Base-by-base conservation (phyloP, 2,329 filamentous ascomycete species). In the Fusarium sp. region DNA sequence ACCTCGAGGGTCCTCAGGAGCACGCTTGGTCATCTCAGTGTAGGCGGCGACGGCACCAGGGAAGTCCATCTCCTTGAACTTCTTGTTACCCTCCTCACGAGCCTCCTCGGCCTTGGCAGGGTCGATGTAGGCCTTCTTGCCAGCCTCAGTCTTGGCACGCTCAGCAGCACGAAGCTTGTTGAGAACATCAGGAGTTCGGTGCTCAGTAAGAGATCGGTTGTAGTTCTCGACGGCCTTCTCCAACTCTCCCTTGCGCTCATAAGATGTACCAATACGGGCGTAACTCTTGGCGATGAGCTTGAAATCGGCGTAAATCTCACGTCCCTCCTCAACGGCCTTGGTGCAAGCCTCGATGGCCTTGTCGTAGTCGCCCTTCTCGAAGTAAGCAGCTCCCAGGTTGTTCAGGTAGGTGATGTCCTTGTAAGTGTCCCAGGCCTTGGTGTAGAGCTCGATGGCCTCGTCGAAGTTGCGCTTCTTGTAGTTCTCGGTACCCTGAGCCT, bases 391-490 rank as follows among this genome's bases (percentile, higher is more conserved):
- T 64, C 94, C 93, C 31, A 97, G 87, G 82, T 99, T 99, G 84
- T 97, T 99, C 64, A 98, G 87, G 82, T 99, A 99, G 18, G 95
- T 96, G 77, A 99, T 97, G 77, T 99, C 96, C 86, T 98, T 96
- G 88, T 93, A 86, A 41, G 92, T 81, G 63, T 97, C 94, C 96
- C 96, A 99, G 0, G 96, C 96, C 80, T 97, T 97, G 79, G 81
- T 88, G 85, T 99, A 99, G 84, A 99, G 93, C 78, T 90, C 89
- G 76, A 99, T 98, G 52, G 96, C 96, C 77, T 92, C 90, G 76
- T 98, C 96, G 73, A 99, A 98, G 78, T 98, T 90, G 74, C 93
- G 91, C 88, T 98, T 98, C 90, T 99, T 99, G 87, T 99, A 99
- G 80, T 91, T 91, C 74, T 96, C 93, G 16, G 95, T 99, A 61